A percentile compares a stretch with the other conserved stretches of the same genome.
Conservation (phyloP, 305 asterid species). For the Andrographis paniculata region DNA sequence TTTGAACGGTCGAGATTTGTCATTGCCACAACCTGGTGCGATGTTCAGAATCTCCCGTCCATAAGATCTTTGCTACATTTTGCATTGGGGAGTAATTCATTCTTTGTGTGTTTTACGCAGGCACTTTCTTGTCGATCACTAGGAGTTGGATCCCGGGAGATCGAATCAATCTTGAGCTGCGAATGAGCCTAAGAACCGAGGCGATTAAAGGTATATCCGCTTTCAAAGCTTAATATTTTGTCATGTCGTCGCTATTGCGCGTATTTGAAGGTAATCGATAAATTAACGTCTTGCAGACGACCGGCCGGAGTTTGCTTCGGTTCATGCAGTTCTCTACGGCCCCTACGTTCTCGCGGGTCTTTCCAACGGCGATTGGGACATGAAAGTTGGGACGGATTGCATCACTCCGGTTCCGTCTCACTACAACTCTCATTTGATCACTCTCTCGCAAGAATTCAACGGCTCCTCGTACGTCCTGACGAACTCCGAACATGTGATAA, state of each 20-base stretch:
- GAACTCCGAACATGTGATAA: slow-evolving; percentile 24
- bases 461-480: slow-evolving; percentile 28
- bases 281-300: slow-evolving; percentile 46
- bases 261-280: slow-evolving; percentile 10
- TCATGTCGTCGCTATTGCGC: background rate
- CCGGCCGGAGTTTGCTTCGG: slow-evolving; percentile 52
- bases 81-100: too few species aligned
- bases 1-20: slow-evolving; percentile 36
- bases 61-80: too few species aligned
- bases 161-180: slow-evolving; percentile 51
- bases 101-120: slow-evolving; percentile 30
- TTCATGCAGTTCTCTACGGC: slow-evolving; percentile 70
- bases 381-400: slow-evolving; percentile 30
- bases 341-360: slow-evolving; percentile 82
- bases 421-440: slow-evolving; percentile 48
- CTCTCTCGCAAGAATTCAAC: slow-evolving; percentile 40
- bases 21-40: slow-evolving; percentile 52
- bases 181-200: slow-evolving; percentile 48
- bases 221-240: background rate
- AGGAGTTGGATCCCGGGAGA: slow-evolving; percentile 56
- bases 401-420: slow-evolving; percentile 47
- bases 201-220: slow-evolving; percentile 60
- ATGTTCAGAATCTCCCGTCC: too few species aligned
- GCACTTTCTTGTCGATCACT: slow-evolving; percentile 46
- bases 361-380: slow-evolving; percentile 60